These are phyloP conservation scores for Gossypium ekmanianum DNA, from an alignment of 345 rosid genomes.

Conservation along the genomic window DNA sequence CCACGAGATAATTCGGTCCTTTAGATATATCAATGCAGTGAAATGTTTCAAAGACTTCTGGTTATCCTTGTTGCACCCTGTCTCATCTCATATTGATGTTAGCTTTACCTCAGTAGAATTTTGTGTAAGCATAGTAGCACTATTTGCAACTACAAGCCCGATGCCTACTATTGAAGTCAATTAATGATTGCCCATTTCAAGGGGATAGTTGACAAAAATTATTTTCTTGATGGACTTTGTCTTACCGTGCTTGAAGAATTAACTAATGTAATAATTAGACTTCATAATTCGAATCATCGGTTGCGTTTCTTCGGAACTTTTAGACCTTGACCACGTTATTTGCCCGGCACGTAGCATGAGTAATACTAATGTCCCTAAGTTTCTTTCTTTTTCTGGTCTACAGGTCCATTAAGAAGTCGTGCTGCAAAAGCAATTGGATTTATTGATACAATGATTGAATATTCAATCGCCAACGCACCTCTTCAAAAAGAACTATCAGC, in stretches of 20 bases:
- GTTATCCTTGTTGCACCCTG: neutral
- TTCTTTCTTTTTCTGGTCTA: conserved; percentile 49
- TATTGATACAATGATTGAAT: conserved; percentile 73
- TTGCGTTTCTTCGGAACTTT: neutral
- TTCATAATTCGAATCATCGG: too few relatives aligned
- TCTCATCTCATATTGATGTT: neutral
- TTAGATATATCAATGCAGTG: neutral
- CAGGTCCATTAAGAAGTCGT: conserved; percentile 72
- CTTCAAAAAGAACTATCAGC: conserved; percentile 46
- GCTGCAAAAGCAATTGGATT: conserved; percentile 81
- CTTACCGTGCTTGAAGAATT: neutral
- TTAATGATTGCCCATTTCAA: too few relatives aligned
- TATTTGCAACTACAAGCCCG: neutral
- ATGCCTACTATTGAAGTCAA: neutral
- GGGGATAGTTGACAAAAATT: neutral
- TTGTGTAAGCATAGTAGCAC: neutral
- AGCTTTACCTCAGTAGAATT: neutral
- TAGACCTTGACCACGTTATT: neutral
- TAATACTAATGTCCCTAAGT: neutral
- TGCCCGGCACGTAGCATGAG: neutral
- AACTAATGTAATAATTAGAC: neutral
- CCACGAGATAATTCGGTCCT: neutral
- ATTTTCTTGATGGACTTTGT: neutral
- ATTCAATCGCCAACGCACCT: neutral
- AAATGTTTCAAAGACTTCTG: neutral